Base-by-base conservation (phyloP, 78 protist species). In the Cyanophora paradoxa region DNA sequence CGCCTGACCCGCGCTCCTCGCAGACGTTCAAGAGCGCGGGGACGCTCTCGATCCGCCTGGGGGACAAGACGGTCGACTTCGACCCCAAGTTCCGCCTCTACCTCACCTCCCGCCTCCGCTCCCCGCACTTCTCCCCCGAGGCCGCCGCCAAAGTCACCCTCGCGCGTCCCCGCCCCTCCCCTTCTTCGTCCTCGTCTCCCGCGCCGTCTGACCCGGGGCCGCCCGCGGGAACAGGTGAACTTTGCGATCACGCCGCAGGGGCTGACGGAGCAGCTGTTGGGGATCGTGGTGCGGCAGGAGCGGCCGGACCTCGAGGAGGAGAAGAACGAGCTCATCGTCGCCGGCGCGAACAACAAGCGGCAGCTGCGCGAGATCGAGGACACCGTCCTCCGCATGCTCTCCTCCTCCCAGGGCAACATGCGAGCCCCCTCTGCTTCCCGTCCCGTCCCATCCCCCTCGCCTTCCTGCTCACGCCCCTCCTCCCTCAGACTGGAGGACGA, bases 221-320 rank as follows among this genome's bases (percentile, higher is more conserved):
- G n/a, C n/a, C n/a, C n/a, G n/a, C n/a, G n/a, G n/a, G n/a, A n/a
- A n/a, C n/a, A n/a, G 24, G 26, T 92, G 54, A 89, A 92, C 81
- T 89, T 89, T 74, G 74, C 84, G 42, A 82, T 92, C 66, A 78
- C 94, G 26, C 83, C 62, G 1, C 62, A 31, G 24, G 94, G 94
- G 0, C 82, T 92, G 16, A 78, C 75, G 68, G 94, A 88, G 48
- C 96, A 92, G 82, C 74, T 92, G 50, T 78, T 92, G 17, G 84
- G 82, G 20, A 54, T 80, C 42, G 78, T 70, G 1, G 81, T 89
- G 16, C 39, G 64, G 30, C 44, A 48, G 30, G 82, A 80, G 64
- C 33, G 63, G 40, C 42, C 31, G 19, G 93, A 85, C 65, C 56
- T 82, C 17, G 89, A 86, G 37, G 82, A 65, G 59, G 56, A 71